Evolutionary conservation across 1,284 basidiomycete genomes (phyloP), one percentile per base, ranked within the genome.

Genomic region (Heterobasidion annosum): DNA sequence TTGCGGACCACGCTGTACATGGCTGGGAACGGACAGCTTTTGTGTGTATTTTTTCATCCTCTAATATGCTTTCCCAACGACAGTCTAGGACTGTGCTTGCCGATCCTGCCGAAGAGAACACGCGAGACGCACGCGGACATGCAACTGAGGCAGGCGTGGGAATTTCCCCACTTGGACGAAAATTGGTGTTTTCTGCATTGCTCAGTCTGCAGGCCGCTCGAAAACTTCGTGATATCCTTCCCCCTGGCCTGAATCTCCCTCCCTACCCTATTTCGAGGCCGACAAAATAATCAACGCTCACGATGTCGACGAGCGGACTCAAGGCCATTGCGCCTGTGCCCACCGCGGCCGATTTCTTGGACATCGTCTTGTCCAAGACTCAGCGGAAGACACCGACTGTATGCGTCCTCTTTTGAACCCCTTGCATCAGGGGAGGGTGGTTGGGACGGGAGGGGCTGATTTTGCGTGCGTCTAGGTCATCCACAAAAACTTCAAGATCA

Each of bases 401-500:
- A 67, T 64, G 75, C 62, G 2, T 9, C 13, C 12, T 19, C n/a
- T 44, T 43, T 51, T 15, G 33, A 19, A 2, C 18, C 15, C 48
- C 12, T 8, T 33, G 8, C 8, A 15, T 34, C 37, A 40, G 6
- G 37, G 37, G 3, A n/a, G 37, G 1, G 6, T 10, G 37, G n/a
- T 10, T 10, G 37, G 12, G 37, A n/a, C 37, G 10, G 37, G 37
- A 8, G 10, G 15, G 12, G 37, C 10, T 40, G 37, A 40, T 10
- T 40, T 2, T 40, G 37, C n/a, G 37, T 40, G 37, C 2, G 51
- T 55, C 46, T 58, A 91, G 88, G 88, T 92, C 62, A 96, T 97
- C 66, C 93, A 96, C 72, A 94, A 94, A 78, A 98, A 98, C 77
- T 98, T 97, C 79, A 98, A 99, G 78, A 99, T 99, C 70, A 93